Evolutionary conservation across 2,329 filamentous ascomycete species (phyloP), one percentile per base, ranked within the genome.

Genomic region (Stagonosporopsis vannaccii): DNA sequence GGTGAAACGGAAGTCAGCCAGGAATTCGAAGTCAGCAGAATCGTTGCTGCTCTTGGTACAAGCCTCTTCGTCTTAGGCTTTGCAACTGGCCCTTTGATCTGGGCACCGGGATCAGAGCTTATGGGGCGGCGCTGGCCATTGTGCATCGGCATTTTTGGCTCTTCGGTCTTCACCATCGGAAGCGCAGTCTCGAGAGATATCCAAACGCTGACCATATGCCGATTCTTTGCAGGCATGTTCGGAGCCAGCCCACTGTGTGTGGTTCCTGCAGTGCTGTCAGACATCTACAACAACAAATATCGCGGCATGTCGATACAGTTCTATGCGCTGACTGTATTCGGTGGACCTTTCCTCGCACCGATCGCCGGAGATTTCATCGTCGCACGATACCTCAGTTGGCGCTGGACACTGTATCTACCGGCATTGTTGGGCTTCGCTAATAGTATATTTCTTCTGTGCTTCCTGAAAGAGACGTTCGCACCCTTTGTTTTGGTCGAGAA

Each of bases 21-120:
- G 1, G 78, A 85, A 22, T 89, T 90, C 60, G 51, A 75, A 17
- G 79, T 85, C 26, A 76, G 74, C 40, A 70, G 76, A 43, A 83
- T 85, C 61, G 74, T 88, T 7, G 82, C 81, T 33, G 87, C 85
- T 17, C 78, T 89, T 2, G 87, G 87, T n/a, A 79, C 89, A 15
- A 87, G 86, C 13, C 76, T 89, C 17, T 88, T 87, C 68, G 85
- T 89, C 15, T 64, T 88, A 6, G 86, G 85, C 2, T 88, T 87
- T 49, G 79, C 79, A 30, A 77, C 87, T 49, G 86, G 86, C 26
- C 86, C 87, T 0, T 72, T 89, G 4, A 67, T 90, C 3, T 90
- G 87, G 84, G 88, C 87, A 2, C 87, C 87, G 70, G 73, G 43
- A 76, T 79, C 15, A 77, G 74, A 3, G 71, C 78, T 3, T 69